phyloP scores from a whole-genome alignment of 768 basidiomycete genomes.

The Pleurotus platypus region DNA sequence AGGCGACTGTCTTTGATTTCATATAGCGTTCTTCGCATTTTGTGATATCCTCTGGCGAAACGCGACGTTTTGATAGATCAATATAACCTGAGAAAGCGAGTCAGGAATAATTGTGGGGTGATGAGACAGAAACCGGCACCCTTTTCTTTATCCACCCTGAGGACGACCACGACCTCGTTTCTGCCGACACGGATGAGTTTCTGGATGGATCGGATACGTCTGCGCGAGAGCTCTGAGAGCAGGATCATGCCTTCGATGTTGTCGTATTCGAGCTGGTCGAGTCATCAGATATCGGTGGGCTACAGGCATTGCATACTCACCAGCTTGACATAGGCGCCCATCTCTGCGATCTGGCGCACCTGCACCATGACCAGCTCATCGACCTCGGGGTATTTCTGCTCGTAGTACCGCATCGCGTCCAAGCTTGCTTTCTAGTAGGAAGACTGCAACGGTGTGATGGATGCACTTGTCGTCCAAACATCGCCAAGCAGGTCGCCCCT shows the following conservation, averaged over 20 bases:
- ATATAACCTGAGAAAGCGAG: slow-evolving; percentile 75
- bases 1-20: slow-evolving; percentile 95
- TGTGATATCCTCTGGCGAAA: slow-evolving; percentile 96
- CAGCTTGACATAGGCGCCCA: slow-evolving; percentile 99
- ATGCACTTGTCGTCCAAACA: too few species aligned
- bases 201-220: slow-evolving; percentile 96
- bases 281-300: background rate
- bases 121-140: slow-evolving; percentile 42
- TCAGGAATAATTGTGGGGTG: background rate
- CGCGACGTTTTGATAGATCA: slow-evolving; percentile 96
- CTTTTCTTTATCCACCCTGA: slow-evolving; percentile 98
- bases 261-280: slow-evolving; percentile 88
- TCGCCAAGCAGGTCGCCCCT: too few species aligned
- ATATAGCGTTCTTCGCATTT: slow-evolving; percentile 98
- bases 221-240: slow-evolving; percentile 93
- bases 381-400: slow-evolving; percentile 91
- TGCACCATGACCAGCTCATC: slow-evolving; percentile 99
- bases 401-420: slow-evolving; percentile 81
- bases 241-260: slow-evolving; percentile 99
- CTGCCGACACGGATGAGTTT: slow-evolving; percentile 96
- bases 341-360: slow-evolving; percentile 98
- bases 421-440: background rate
- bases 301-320: slow-evolving; percentile 42
- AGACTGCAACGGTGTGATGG: too few species aligned
- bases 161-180: slow-evolving; percentile 97